A percentile compares a stretch with the other conserved stretches of the same genome.
Conservation (phyloP, 2,329 filamentous ascomycete species). For the Colletotrichum tropicale region DNA sequence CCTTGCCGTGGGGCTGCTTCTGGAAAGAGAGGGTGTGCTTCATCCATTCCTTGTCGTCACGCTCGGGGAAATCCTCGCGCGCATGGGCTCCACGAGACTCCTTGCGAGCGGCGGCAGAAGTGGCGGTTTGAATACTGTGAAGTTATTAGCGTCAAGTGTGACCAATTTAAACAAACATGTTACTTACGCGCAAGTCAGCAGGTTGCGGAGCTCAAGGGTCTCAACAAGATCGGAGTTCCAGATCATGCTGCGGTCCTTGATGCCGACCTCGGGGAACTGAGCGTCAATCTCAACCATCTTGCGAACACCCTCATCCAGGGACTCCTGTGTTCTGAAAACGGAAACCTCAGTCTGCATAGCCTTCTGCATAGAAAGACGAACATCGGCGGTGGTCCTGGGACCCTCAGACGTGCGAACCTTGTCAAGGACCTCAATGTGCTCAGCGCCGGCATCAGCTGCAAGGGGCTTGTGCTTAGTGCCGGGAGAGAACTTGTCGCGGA, state of each 20-base stretch:
- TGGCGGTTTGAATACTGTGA: constrained; percentile 82
- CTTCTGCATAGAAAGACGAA: constrained; percentile 94
- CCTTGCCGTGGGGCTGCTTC: constrained; percentile 86
- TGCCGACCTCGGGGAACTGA: constrained; percentile 82
- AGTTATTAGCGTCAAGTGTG: constrained; percentile 4
- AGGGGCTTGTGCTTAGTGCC: constrained; percentile 81
- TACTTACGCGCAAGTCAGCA: constrained; percentile 93
- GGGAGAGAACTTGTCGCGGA: constrained; percentile 91
- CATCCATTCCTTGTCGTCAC: constrained; percentile 98
- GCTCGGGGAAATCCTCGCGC: constrained; percentile 93
- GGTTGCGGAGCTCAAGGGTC: constrained; percentile 92
- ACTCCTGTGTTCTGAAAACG: constrained; percentile 95
- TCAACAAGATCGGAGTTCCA: constrained; percentile 99
- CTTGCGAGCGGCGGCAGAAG: constrained; percentile 89
- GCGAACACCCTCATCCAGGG: constrained; percentile 88
- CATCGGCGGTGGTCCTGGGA: constrained; percentile 84
- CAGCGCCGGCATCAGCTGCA: constrained; percentile 83
- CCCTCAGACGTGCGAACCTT: constrained; percentile 83
- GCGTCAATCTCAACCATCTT: constrained; percentile 86
- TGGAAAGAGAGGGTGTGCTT: constrained; percentile 98
- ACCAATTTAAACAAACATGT: background rate
- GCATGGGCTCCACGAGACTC: constrained; percentile 97
- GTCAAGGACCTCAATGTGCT: constrained; percentile 87
- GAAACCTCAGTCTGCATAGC: constrained; percentile 97
- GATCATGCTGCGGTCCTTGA: constrained; percentile 99